Evolutionary conservation across 2,329 filamentous ascomycete genomes (phyloP), one percentile per base, ranked within the genome.

Genomic region (Alternaria consortialis): DNA sequence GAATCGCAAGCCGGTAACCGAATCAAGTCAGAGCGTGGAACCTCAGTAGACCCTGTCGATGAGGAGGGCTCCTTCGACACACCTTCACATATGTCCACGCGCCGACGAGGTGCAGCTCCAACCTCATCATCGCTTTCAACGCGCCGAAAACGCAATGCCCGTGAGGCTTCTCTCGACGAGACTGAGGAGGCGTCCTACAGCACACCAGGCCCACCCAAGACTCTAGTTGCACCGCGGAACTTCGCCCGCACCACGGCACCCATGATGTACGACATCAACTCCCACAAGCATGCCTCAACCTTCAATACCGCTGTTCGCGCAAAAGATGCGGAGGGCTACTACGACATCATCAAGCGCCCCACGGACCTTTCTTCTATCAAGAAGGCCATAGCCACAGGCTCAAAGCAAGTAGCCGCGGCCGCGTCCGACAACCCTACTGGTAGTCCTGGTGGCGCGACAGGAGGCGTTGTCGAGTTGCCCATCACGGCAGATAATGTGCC

Each of bases 401-500:
- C 76, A 5, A 89, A 88, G 56, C 89, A 91, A 60, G 91, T 93
- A 39, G 79, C 81, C 2, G 78, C 80, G 2, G 75, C 57, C 5
- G 57, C 81, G 12, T 75, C 81, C 86, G 36, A 86, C 87, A 65
- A 86, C 84, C 53, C 88, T 87, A n/a, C 68, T 7, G 84, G 84
- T 52, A 86, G 91, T 42, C 83, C 88, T 0, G 87, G 87, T 17
- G 88, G 89, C 53, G 60, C 56, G 17, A 83, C 85, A 4, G 72
- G 76, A 27, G 73, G 71, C 32, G 64, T 75, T 12, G 68, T 77
- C 39, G 74, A 79, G 53, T 62, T 94, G 7, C 88, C 91, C 8
- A 86, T 91, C 58, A 90, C 87, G 2, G 86, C 90, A 51, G 92
- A 97, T 58, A 83, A 97, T 27, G 85, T 94, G 2, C 92, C 94